These are phyloP conservation scores for Alternaria panax DNA, from an alignment of 2,329 filamentous ascomycete species.

Conservation along the genomic window DNA sequence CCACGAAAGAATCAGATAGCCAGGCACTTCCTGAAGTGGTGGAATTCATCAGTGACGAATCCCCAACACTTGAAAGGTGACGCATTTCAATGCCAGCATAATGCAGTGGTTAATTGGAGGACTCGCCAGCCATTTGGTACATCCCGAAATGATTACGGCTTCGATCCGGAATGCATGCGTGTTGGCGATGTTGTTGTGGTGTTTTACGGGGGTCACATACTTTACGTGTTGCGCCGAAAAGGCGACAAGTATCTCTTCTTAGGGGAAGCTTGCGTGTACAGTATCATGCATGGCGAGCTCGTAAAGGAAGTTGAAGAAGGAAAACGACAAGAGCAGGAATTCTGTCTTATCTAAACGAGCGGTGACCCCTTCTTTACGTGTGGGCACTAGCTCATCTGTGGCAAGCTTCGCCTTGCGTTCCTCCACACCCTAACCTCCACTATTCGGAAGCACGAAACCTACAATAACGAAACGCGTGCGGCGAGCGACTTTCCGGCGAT, in stretches of 20 bases:
- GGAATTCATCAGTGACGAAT: too few species aligned
- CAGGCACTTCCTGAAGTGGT: too few species aligned
- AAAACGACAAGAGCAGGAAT: constrained; percentile 1
- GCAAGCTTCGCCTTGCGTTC: not conserved
- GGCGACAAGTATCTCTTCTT: constrained; percentile 6
- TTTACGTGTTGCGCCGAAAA: constrained; percentile 3
- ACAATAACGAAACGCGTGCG: not conserved
- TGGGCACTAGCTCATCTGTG: not conserved
- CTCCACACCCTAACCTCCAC: not conserved
- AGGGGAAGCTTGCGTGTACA: constrained; percentile 12
- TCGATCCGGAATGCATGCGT: not conserved
- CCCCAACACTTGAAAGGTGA: too few species aligned
- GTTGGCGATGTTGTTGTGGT: constrained; percentile 13
- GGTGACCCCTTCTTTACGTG: not conserved
- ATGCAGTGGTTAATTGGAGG: too few species aligned
- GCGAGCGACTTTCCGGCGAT: not conserved
- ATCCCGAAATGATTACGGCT: too few species aligned
- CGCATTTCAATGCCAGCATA: too few species aligned
- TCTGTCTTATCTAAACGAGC: constrained; percentile 2
- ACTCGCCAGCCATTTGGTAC: too few species aligned
- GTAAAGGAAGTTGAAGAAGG: not conserved
- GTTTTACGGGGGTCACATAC: constrained; percentile 4
- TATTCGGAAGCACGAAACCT: not conserved
- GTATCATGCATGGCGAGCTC: constrained; percentile 9
- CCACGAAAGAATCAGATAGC: too few species aligned